phyloP scores from a whole-genome alignment of 2,329 filamentous ascomycete genomes.

The Verticillium dahliae region DNA sequence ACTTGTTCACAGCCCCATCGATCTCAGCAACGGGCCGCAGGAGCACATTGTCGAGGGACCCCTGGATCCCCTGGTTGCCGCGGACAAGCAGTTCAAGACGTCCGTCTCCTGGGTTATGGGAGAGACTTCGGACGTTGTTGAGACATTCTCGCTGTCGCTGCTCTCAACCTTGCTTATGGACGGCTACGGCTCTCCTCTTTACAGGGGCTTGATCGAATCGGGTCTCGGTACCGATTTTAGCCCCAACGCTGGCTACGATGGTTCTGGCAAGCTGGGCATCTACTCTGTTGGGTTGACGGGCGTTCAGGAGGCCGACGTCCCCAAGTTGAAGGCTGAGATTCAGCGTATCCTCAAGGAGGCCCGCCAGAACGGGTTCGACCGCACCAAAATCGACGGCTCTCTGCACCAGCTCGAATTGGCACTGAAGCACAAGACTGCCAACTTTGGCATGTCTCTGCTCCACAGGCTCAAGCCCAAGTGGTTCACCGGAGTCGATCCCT shows the following conservation, averaged over 20 bases:
- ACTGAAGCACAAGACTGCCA: constrained; percentile 92
- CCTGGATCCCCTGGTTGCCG: constrained; percentile 76
- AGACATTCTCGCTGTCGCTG: constrained; percentile 81
- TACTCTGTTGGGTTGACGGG: constrained; percentile 90
- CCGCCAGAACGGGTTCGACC: constrained; percentile 73
- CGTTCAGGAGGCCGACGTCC: constrained; percentile 74
- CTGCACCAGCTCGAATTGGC: constrained; percentile 91
- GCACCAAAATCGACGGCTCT: constrained; percentile 86
- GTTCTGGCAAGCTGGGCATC: constrained; percentile 67
- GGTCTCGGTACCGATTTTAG: constrained; percentile 91
- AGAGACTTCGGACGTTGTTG: constrained; percentile 72
- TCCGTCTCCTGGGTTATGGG: constrained; percentile 90
- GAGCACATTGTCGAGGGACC: constrained; percentile 72
- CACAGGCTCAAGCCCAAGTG: constrained; percentile 84
- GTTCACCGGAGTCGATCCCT: constrained; percentile 94
- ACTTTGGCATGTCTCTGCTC: constrained; percentile 86
- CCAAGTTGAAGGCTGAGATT: constrained; percentile 68
- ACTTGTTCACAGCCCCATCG: constrained; percentile 70
- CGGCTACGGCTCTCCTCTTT: constrained; percentile 91
- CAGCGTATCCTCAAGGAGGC: constrained; percentile 65
- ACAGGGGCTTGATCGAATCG: constrained; percentile 80
- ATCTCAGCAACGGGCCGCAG: constrained; percentile 59
- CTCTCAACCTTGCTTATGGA: constrained; percentile 81
- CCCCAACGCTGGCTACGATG: constrained; percentile 88
- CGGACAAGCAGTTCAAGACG: constrained; percentile 86